phyloP scores from a whole-genome alignment of 306 rosid genomes.

The Pyrus betulifolia region DNA sequence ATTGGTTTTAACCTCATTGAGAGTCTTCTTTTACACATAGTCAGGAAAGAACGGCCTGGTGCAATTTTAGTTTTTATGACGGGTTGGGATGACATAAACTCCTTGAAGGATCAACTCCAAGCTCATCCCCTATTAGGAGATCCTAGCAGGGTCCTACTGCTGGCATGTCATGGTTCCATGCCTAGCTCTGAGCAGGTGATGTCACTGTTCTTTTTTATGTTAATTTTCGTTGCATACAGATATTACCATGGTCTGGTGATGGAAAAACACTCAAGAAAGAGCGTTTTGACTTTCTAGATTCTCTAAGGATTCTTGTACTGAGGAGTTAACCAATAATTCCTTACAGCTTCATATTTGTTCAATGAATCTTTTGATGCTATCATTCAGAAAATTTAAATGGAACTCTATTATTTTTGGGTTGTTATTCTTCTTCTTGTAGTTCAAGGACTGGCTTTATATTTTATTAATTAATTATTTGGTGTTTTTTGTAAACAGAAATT shows the following conservation, averaged over 20 bases:
- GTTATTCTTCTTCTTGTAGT: neutral
- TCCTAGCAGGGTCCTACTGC: constrained; percentile 46
- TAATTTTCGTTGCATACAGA: neutral
- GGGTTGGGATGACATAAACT: constrained; percentile 60
- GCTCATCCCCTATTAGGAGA: constrained; percentile 51
- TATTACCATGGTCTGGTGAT: neutral
- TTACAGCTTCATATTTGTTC: neutral
- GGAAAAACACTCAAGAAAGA: neutral
- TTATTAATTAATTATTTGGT: neutral
- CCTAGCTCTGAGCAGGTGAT: constrained; percentile 50
- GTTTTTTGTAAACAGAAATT: constrained; percentile 32
- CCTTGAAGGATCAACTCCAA: constrained; percentile 47
- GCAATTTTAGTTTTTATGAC: constrained; percentile 59
- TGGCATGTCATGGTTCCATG: constrained; percentile 63
- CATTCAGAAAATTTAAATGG: neutral
- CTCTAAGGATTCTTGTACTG: neutral
- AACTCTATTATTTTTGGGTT: neutral
- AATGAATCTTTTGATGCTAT: neutral
- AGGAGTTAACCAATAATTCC: neutral
- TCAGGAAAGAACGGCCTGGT: constrained; percentile 42
- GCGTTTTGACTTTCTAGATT: neutral
- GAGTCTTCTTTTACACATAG: constrained; percentile 37
- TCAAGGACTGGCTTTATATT: neutral
- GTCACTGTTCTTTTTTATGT: neutral
- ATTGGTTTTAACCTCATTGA: constrained; percentile 56